Percentiles rank a stretch among this genome's conserved stretches.
phyloP scores from a whole-genome alignment of 305 asterid species.

The Salvia sclarea region DNA sequence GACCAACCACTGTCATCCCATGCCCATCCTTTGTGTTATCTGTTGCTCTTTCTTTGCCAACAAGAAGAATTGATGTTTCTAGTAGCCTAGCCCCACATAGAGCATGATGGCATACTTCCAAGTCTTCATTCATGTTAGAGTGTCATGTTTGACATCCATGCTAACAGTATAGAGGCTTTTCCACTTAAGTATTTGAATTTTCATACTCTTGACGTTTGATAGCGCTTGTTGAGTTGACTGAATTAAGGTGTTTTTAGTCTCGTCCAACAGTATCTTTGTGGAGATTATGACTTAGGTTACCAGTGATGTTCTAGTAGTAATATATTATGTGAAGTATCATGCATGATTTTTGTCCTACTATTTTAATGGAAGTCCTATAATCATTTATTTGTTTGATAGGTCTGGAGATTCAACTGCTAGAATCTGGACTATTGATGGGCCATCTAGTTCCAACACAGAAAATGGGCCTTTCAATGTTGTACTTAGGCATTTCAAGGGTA shows the following conservation, averaged over 20 bases:
- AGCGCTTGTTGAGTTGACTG: conserved; percentile 6
- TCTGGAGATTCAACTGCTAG: conserved; percentile 99
- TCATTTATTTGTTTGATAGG: conserved; percentile 40
- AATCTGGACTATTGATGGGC: conserved; percentile 78
- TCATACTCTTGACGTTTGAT: conserved; percentile 17
- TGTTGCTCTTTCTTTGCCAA: background rate
- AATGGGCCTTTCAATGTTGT: conserved; percentile 65
- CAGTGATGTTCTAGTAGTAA: background rate
- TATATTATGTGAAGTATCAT: background rate
- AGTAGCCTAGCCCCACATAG: background rate
- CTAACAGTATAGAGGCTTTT: background rate
- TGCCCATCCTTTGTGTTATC: background rate
- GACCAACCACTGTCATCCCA: too few relatives aligned
- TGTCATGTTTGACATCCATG: conserved; percentile 14
- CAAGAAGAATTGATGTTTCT: conserved; percentile 11
- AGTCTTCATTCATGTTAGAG: conserved; percentile 2
- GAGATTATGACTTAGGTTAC: conserved; percentile 8
- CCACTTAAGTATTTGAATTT: background rate
- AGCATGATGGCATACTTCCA: background rate
- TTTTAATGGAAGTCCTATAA: conserved; percentile 3
- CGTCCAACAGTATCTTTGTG: background rate
- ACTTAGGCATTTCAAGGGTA: conserved; percentile 84
- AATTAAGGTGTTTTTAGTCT: conserved; percentile 6
- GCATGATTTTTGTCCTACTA: background rate
- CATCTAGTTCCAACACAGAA: conserved; percentile 62